Evolutionary conservation across 257 asterid species (phyloP), one percentile per base, ranked within the genome.

Genomic region (Mitragyna speciosa): DNA sequence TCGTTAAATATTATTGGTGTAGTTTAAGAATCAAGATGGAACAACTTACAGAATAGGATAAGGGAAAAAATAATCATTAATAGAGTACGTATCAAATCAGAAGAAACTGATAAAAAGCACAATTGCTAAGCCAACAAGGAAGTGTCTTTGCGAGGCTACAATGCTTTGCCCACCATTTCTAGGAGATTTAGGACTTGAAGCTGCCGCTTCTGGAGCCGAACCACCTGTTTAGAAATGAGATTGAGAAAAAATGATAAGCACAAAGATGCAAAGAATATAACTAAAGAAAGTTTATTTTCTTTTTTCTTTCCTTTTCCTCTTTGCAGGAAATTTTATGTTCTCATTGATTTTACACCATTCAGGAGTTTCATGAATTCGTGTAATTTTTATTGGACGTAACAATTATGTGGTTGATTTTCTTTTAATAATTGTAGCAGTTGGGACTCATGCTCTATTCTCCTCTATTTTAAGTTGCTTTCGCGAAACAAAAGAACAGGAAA

Each of bases 71-170:
- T 9, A 22, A 54, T 56, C 78, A 36, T 41, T 17, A 59, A n/a
- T 75, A 41, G 68, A 41, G 19, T 75, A 75, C 48, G 41, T 52
- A 75, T 2, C 33, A 33, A 77, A 76, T 80, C 30, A 79, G n/a
- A 71, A 76, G 66, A 79, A 61, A 54, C 30, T 65, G 39, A 33
- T 22, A 73, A 84, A 78, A 41, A 70, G 26, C 43, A 69, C 61
- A 76, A 79, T 11, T 39, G 82, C 87, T 9, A 84, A 75, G 75
- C 79, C 81, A 36, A 71, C 69, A 77, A 82, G 71, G 72, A 72
- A 22, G 68, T 63, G 79, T 59, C 74, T 65, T 64, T 73, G 66
- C 24, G 85, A 75, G 54, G 81, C 68, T 66, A 41, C n/a, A 72
- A 48, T 48, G 5, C 56, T 68, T 72, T 49, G 63, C 6, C 78